These are phyloP conservation scores for Gonapodya prolifera DNA, from an alignment of 192 early-diverging fungal species.

Conservation along the genomic window DNA sequence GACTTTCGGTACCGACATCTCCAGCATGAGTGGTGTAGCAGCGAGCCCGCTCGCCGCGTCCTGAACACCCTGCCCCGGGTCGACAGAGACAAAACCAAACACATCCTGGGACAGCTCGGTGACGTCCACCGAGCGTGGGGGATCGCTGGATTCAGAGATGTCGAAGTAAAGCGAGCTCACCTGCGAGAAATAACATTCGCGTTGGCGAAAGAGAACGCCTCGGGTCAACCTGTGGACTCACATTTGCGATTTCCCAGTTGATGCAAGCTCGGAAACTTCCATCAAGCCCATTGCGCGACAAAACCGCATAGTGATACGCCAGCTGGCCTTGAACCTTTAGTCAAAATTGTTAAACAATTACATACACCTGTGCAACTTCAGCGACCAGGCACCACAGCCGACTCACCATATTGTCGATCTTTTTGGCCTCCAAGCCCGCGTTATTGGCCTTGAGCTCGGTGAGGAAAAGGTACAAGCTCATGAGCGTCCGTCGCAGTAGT, in stretches of 20 bases:
- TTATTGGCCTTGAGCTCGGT: slow-evolving; percentile 4
- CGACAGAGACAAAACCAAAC: not conserved
- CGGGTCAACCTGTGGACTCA: not conserved
- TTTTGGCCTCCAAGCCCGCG: not conserved
- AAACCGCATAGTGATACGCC: not conserved
- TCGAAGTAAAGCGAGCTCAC: not conserved
- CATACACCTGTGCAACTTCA: not conserved
- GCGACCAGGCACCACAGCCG: not conserved
- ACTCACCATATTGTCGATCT: slow-evolving; percentile 4
- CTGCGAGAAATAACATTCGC: not conserved
- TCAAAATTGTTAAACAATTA: not conserved
- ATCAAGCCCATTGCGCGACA: not conserved
- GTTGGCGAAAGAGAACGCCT: not conserved
- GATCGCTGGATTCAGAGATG: not conserved
- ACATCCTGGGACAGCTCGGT: not conserved
- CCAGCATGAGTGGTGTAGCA: not conserved
- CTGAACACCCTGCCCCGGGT: not conserved
- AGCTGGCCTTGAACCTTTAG: not conserved
- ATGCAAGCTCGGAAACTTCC: not conserved
- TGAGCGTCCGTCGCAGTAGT: not conserved
- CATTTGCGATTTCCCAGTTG: not conserved
- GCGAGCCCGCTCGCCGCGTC: not conserved
- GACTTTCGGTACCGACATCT: slow-evolving; percentile 2
- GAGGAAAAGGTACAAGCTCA: slow-evolving; percentile 6
- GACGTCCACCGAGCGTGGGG: not conserved